These are phyloP conservation scores for Stylosanthes scabra DNA, from an alignment of 331 rosid species.

Conservation along the genomic window DNA sequence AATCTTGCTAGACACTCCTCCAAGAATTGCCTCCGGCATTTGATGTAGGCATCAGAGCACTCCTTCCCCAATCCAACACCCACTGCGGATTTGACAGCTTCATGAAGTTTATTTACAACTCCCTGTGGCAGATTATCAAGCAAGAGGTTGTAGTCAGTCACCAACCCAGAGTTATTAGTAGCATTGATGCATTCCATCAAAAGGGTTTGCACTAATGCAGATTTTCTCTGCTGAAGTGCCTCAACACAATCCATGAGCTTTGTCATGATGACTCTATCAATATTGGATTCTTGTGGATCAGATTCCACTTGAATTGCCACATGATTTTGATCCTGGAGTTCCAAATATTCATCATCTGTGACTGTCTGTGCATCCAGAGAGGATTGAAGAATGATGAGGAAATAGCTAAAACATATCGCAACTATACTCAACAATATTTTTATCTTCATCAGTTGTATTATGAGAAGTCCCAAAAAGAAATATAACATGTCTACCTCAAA, in stretches of 20 bases:
- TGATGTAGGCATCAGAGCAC: slow-evolving; percentile 62
- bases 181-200: background rate
- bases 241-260: background rate
- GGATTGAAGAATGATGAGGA: slow-evolving; percentile 17
- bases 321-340: background rate
- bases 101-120: slow-evolving; percentile 60
- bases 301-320: background rate
- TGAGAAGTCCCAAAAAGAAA: slow-evolving; percentile 25
- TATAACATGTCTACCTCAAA: slow-evolving; percentile 22
- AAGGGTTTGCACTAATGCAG: background rate
- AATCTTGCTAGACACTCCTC: slow-evolving; percentile 59
- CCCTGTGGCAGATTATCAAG: slow-evolving; percentile 60
- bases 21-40: slow-evolving; percentile 63
- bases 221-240: background rate
- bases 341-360: background rate
- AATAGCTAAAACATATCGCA: slow-evolving; percentile 18
- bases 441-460: slow-evolving; percentile 20
- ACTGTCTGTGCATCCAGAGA: background rate
- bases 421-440: background rate
- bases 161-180: background rate
- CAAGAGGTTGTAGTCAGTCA: slow-evolving; percentile 48
- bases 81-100: slow-evolving; percentile 69
- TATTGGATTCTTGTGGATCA: background rate
- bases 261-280: background rate
- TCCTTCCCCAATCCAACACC: slow-evolving; percentile 64